Percentiles rank a stretch among this genome's conserved stretches.
phyloP scores from a whole-genome alignment of 805 yeast genomes.

The Zygosaccharomyces kombuchaensis region DNA sequence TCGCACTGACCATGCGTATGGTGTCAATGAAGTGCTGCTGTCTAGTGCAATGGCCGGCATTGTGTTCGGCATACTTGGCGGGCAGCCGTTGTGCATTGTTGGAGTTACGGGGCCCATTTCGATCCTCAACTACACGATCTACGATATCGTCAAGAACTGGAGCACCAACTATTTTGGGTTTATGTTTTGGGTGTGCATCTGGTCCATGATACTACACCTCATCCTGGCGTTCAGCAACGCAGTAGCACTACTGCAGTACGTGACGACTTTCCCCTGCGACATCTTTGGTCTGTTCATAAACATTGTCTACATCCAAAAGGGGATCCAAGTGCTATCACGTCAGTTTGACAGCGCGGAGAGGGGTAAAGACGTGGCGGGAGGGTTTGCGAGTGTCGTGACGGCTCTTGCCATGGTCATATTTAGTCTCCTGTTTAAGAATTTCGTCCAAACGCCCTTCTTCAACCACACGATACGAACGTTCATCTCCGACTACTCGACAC shows the following conservation, averaged over 20 bases:
- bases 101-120: slow-evolving; percentile 97
- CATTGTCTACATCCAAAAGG: slow-evolving; percentile 83
- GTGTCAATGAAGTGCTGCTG: slow-evolving; percentile 83
- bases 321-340: slow-evolving; percentile 69
- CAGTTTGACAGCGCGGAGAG: slow-evolving; percentile 52
- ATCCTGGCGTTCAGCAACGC: slow-evolving; percentile 64
- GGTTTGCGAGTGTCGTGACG: slow-evolving; percentile 71
- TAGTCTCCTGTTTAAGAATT: slow-evolving; percentile 62
- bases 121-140: slow-evolving; percentile 85
- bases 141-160: slow-evolving; percentile 34
- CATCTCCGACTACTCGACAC: slow-evolving; percentile 82
- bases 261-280: slow-evolving; percentile 82
- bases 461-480: slow-evolving; percentile 58
- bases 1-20: slow-evolving; percentile 79
- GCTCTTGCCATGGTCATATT: slow-evolving; percentile 71
- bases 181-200: slow-evolving; percentile 92
- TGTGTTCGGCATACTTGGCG: slow-evolving; percentile 77
- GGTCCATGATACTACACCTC: slow-evolving; percentile 84
- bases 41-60: slow-evolving; percentile 86
- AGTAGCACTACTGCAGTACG: slow-evolving; percentile 61
- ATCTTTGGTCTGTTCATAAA: slow-evolving; percentile 91
- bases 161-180: slow-evolving; percentile 68
- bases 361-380: slow-evolving; percentile 39
- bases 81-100: slow-evolving; percentile 91
- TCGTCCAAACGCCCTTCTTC: slow-evolving; percentile 53